phyloP scores from a whole-genome alignment of 331 rosid genomes.

The Prunus yedoensis region DNA sequence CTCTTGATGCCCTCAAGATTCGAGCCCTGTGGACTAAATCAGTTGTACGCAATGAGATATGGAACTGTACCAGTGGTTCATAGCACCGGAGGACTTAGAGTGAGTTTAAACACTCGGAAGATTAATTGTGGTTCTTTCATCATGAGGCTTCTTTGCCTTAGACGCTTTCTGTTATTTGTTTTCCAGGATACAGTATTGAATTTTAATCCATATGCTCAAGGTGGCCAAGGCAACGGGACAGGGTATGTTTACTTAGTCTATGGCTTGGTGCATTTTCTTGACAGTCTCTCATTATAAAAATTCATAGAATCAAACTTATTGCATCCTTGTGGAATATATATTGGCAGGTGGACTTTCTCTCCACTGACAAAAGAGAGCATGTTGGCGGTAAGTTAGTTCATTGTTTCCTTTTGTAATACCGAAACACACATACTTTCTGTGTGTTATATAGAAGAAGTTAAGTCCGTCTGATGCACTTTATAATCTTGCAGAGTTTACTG shows the following conservation, averaged over 20 bases:
- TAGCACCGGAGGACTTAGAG: constrained; percentile 84
- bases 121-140: constrained; percentile 9
- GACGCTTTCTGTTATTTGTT: constrained; percentile 24
- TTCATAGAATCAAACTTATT: constrained; percentile 4
- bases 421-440: neutral
- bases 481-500: neutral
- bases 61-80: constrained; percentile 94
- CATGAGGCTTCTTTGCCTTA: constrained; percentile 1
- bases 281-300: neutral
- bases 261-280: neutral
- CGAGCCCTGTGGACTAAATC: constrained; percentile 92
- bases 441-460: neutral
- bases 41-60: constrained; percentile 87
- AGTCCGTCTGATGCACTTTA: neutral
- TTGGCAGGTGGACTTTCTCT: constrained; percentile 82
- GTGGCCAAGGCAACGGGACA: constrained; percentile 61
- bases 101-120: constrained; percentile 42
- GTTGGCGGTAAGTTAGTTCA: constrained; percentile 58
- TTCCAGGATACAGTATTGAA: constrained; percentile 69
- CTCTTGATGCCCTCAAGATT: constrained; percentile 84
- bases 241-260: constrained; percentile 49
- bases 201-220: constrained; percentile 66
- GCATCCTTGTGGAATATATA: constrained; percentile 24
- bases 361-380: constrained; percentile 70
- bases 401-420: neutral